These are phyloP conservation scores for Colletotrichum abscissum DNA, from an alignment of 2,329 filamentous ascomycete genomes.

Conservation along the genomic window DNA sequence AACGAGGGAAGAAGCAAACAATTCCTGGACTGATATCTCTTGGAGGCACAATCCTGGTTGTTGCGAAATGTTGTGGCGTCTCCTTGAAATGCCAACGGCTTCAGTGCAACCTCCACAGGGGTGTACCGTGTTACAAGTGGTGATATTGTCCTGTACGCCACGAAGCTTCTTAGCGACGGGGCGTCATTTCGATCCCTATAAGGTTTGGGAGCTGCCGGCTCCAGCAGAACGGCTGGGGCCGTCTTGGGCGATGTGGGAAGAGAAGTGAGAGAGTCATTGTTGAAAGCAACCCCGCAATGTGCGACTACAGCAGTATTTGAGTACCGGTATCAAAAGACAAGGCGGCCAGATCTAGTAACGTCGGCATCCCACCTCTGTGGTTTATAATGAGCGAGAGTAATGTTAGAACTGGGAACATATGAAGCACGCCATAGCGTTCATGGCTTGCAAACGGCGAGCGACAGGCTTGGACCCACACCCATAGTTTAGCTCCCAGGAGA, in stretches of 20 bases:
- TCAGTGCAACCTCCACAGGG: background rate
- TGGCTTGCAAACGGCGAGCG: background rate
- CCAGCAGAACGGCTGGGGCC: background rate
- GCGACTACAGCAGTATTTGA: background rate
- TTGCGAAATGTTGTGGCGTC: background rate
- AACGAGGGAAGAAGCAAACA: background rate
- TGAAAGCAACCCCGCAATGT: background rate
- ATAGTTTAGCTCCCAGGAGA: background rate
- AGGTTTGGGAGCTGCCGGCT: background rate
- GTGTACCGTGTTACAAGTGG: constrained; percentile 7
- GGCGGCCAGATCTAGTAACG: background rate
- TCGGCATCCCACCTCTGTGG: background rate
- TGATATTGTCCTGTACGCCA: background rate
- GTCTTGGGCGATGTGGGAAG: background rate
- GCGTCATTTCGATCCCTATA: background rate
- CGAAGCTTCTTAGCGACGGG: background rate
- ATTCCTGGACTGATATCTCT: background rate
- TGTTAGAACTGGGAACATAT: background rate
- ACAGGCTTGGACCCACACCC: background rate
- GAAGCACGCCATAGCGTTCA: background rate
- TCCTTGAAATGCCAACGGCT: background rate
- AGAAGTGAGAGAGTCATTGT: background rate
- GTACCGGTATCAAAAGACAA: background rate
- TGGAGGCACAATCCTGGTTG: background rate
- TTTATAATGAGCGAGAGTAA: background rate